Conservation (phyloP, 768 basidiomycete species). For the Leccinum pellstonianum region DNA sequence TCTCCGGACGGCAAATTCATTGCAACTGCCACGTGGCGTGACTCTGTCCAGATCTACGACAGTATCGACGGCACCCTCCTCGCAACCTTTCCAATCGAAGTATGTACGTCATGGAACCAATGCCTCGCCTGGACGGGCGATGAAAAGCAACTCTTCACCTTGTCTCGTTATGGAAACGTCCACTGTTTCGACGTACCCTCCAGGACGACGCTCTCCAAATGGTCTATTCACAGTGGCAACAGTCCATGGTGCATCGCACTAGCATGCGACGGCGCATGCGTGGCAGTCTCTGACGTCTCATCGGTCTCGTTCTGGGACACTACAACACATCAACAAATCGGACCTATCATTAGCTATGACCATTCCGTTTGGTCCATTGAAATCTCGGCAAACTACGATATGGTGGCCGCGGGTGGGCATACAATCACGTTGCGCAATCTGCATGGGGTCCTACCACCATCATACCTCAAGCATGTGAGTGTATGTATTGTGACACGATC, state of each 20-base stretch:
- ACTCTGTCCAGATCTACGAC: neutral
- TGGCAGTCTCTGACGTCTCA: neutral
- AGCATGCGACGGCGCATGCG: neutral
- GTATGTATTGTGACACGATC: too few relatives aligned
- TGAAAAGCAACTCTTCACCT: neutral
- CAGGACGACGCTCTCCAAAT: neutral
- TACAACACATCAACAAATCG: neutral
- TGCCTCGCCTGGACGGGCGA: neutral
- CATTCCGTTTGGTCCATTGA: neutral
- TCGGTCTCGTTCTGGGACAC: neutral
- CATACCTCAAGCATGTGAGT: neutral
- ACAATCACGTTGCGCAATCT: neutral
- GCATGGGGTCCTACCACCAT: neutral
- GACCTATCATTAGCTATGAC: neutral
- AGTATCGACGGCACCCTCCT: neutral
- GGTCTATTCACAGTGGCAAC: neutral
- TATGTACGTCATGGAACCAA: neutral
- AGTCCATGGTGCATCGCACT: neutral
- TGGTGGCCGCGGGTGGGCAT: neutral
- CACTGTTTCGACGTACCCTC: neutral
- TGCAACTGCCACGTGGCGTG: too few relatives aligned
- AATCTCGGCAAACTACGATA: neutral
- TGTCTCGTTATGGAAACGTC: neutral
- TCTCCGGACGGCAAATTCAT: neutral
- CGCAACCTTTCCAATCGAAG: neutral